These are phyloP conservation scores for Ambrosiella cleistominuta DNA, from an alignment of 2,329 filamentous ascomycete genomes.

Conservation along the genomic window DNA sequence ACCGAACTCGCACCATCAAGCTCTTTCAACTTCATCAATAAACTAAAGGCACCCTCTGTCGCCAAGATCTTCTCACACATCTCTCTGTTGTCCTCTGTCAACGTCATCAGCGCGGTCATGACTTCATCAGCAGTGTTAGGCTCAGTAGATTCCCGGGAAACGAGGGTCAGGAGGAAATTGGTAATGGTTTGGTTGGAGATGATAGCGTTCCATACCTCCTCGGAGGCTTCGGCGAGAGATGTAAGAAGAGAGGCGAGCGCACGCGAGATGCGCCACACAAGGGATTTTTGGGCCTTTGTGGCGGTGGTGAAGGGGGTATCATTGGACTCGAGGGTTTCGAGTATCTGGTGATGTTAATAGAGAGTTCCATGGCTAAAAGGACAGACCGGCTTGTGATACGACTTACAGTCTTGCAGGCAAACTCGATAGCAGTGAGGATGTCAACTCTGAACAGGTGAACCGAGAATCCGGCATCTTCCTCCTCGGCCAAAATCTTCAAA, in stretches of 20 bases:
- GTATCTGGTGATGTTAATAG: conserved; percentile 20
- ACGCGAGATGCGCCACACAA: conserved; percentile 35
- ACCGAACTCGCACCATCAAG: conserved; percentile 32
- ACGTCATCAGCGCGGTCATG: conserved; percentile 31
- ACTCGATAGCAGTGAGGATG: conserved; percentile 41
- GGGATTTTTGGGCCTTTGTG: conserved; percentile 34
- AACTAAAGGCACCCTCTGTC: conserved; percentile 31
- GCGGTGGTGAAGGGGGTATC: conserved; percentile 28
- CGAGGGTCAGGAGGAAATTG: conserved; percentile 36
- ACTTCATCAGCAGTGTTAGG: conserved; percentile 27
- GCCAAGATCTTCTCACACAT: conserved; percentile 36
- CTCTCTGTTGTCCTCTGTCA: conserved; percentile 41
- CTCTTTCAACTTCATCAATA: conserved; percentile 31
- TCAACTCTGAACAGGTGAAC: conserved; percentile 46
- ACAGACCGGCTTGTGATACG: neutral
- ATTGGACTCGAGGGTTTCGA: conserved; percentile 25
- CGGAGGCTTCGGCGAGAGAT: conserved; percentile 38
- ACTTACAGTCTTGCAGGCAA: conserved; percentile 34
- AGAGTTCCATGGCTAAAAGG: neutral
- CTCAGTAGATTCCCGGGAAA: conserved; percentile 24
- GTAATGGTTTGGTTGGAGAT: conserved; percentile 30
- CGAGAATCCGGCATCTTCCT: conserved; percentile 50
- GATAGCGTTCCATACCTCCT: conserved; percentile 41
- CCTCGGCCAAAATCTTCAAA: conserved; percentile 39
- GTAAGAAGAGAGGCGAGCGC: conserved; percentile 36